These are phyloP conservation scores for Neostapfia colusana DNA, from an alignment of 176 grass and related monocot species.

Conservation along the genomic window DNA sequence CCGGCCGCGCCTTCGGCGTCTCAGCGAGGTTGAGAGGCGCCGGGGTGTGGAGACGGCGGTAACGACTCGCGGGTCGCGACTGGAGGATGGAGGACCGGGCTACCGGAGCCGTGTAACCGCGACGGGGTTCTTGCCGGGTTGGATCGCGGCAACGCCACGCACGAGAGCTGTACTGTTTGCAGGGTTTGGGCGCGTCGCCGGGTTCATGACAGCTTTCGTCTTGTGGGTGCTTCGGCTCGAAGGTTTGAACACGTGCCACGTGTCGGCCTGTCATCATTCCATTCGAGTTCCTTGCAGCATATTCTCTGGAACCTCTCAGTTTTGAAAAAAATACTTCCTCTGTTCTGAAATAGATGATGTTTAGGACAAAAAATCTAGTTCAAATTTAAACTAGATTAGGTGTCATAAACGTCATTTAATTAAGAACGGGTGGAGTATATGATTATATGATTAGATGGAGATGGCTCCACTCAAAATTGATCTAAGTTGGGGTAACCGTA, in stretches of 20 bases:
- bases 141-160: not conserved
- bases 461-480: too few species aligned
- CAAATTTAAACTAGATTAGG: too few species aligned
- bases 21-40: not conserved
- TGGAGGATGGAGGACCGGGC: not conserved
- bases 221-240: not conserved
- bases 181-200: not conserved
- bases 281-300: not conserved
- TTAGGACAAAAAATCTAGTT: too few species aligned
- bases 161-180: not conserved
- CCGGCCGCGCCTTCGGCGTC: not conserved
- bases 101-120: not conserved
- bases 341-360: too few species aligned
- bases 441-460: too few species aligned
- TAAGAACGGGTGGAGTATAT: too few species aligned
- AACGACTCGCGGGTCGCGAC: not conserved
- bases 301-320: too few species aligned
- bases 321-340: too few species aligned
- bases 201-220: not conserved
- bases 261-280: not conserved
- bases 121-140: too few species aligned
- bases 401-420: too few species aligned
- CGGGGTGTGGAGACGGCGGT: not conserved
- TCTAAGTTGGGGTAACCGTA: too few species aligned
- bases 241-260: conserved; percentile 9